These are phyloP conservation scores for Pseudogymnoascus sp. DNA, from an alignment of 2,329 filamentous ascomycete species.

Conservation along the genomic window DNA sequence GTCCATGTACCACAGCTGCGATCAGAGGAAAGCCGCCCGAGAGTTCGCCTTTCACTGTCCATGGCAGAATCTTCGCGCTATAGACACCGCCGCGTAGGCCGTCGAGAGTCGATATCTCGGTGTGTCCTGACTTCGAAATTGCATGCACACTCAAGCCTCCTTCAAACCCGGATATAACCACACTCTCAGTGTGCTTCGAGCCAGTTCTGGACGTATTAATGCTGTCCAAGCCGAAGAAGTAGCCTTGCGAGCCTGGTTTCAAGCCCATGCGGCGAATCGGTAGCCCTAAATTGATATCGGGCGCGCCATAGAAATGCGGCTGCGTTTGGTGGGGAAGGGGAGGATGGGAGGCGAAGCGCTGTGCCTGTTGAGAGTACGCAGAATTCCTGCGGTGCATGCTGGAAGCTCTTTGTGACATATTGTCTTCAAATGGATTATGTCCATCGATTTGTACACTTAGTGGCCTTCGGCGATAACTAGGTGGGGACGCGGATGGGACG, in stretches of 20 bases:
- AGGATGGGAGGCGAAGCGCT: slow-evolving; percentile 43
- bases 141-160: slow-evolving; percentile 69
- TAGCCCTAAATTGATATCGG: slow-evolving; percentile 59
- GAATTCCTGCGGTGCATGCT: slow-evolving; percentile 39
- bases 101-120: slow-evolving; percentile 60
- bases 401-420: slow-evolving; percentile 35
- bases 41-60: slow-evolving; percentile 44
- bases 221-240: slow-evolving; percentile 74
- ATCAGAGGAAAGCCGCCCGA: slow-evolving; percentile 59
- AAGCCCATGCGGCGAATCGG: slow-evolving; percentile 42
- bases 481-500: slow-evolving; percentile 25
- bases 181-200: slow-evolving; percentile 42
- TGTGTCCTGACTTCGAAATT: slow-evolving; percentile 62
- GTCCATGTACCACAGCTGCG: slow-evolving; percentile 72
- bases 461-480: slow-evolving; percentile 34
- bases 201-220: slow-evolving; percentile 38
- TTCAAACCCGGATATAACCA: slow-evolving; percentile 70
- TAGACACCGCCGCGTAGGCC: slow-evolving; percentile 73
- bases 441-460: slow-evolving; percentile 42
- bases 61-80: slow-evolving; percentile 74
- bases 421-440: slow-evolving; percentile 36
- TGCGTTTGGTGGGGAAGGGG: slow-evolving; percentile 68
- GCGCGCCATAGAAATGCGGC: slow-evolving; percentile 66
- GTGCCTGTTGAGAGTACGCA: slow-evolving; percentile 41
- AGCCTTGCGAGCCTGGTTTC: slow-evolving; percentile 59